These are phyloP conservation scores for Talaromyces rugulosus DNA, from an alignment of 2,329 filamentous ascomycete genomes.

Conservation along the genomic window DNA sequence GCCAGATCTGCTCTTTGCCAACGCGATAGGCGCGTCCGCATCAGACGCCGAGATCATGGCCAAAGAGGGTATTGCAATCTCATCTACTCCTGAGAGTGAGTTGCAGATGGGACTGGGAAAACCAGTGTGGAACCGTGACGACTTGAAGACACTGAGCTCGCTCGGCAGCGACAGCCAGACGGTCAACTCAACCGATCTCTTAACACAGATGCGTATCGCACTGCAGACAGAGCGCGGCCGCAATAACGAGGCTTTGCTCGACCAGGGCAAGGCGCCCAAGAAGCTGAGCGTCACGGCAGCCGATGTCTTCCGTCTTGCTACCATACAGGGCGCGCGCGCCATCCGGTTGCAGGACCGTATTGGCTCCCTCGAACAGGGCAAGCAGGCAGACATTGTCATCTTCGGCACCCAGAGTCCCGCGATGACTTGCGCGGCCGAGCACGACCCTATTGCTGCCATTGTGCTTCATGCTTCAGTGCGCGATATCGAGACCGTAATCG, in stretches of 20 bases:
- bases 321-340: constrained; percentile 26
- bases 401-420: constrained; percentile 23
- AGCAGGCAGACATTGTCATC: constrained; percentile 26
- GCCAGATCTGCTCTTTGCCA: constrained; percentile 1
- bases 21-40: not conserved
- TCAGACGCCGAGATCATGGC: not conserved
- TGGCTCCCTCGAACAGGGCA: constrained; percentile 24
- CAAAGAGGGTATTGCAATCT: not conserved
- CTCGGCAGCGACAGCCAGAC: constrained; percentile 5
- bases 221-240: not conserved
- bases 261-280: not conserved
- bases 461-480: constrained; percentile 23
- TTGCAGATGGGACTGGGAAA: constrained; percentile 7
- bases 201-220: not conserved
- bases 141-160: not conserved
- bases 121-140: not conserved
- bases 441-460: constrained; percentile 26
- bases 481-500: constrained; percentile 26
- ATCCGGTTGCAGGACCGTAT: constrained; percentile 24
- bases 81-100: constrained; percentile 5
- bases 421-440: constrained; percentile 24
- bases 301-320: constrained; percentile 19
- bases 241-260: not conserved
- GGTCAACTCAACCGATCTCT: not conserved
- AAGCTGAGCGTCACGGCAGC: not conserved